phyloP scores from a whole-genome alignment of 164 flowering plant species.

The Stephania yunnanensis region DNA sequence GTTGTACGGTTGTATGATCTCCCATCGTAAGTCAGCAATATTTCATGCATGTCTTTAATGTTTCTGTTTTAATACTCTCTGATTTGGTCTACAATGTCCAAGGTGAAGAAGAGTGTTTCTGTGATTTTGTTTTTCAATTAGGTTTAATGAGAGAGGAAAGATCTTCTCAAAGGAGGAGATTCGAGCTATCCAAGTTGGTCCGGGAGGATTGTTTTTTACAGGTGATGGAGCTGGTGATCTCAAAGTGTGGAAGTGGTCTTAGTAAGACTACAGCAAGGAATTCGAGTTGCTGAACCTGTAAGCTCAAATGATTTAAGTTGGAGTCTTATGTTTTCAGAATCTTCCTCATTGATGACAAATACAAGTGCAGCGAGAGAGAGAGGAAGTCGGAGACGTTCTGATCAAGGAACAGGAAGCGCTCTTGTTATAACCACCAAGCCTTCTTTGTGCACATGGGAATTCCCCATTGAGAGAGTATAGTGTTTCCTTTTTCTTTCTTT shows the following conservation, averaged over 20 bases:
- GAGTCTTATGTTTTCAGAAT: too few relatives aligned
- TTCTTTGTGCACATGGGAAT: neutral
- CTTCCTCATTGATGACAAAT: too few relatives aligned
- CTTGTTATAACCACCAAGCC: neutral
- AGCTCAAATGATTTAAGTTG: neutral
- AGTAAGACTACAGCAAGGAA: neutral
- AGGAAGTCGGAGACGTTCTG: neutral
- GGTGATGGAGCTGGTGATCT: conserved; percentile 85
- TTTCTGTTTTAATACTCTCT: too few relatives aligned
- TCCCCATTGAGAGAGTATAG: neutral
- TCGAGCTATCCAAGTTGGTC: conserved; percentile 72
- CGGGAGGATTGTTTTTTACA: conserved; percentile 76
- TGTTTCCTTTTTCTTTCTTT: neutral
- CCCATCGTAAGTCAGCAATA: conserved; percentile 68
- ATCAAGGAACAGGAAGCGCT: neutral
- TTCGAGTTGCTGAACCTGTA: too few relatives aligned
- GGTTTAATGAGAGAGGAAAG: conserved; percentile 76
- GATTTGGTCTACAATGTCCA: neutral
- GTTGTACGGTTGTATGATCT: conserved; percentile 50
- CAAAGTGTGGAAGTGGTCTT: conserved; percentile 66
- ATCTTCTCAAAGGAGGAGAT: conserved; percentile 61
- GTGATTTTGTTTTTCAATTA: conserved; percentile 15
- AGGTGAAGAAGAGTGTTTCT: neutral
- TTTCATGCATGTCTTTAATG: too few relatives aligned
- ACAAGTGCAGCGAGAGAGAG: neutral